phyloP scores from a whole-genome alignment of 2,329 filamentous ascomycete species.

The Ophidiomyces ophidiicola region DNA sequence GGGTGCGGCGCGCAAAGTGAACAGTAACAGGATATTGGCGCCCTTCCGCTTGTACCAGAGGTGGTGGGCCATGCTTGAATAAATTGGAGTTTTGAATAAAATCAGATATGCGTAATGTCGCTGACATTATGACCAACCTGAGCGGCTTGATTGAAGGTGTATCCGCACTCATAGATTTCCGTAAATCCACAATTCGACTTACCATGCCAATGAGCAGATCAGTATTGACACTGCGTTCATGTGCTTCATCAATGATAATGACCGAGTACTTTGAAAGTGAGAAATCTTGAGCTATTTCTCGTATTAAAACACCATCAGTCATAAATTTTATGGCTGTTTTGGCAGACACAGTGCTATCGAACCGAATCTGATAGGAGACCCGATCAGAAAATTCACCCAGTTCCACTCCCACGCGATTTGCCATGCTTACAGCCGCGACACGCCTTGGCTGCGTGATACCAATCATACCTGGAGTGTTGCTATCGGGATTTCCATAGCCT shows the following conservation, averaged over 20 bases:
- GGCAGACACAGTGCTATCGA: constrained; percentile 67
- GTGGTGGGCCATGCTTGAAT: constrained; percentile 61
- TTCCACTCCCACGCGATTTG: constrained; percentile 78
- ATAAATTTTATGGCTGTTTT: constrained; percentile 95
- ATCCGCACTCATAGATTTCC: constrained; percentile 61
- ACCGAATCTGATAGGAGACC: constrained; percentile 90
- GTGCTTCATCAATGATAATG: constrained; percentile 90
- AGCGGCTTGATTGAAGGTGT: constrained; percentile 61
- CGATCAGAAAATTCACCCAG: constrained; percentile 62
- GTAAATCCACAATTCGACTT: constrained; percentile 76
- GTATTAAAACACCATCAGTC: constrained; percentile 90
- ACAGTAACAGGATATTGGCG: constrained; percentile 80
- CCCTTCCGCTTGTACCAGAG: constrained; percentile 79
- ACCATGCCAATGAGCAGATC: constrained; percentile 97
- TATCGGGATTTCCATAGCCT: constrained; percentile 68
- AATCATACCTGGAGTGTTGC: constrained; percentile 80
- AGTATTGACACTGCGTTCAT: constrained; percentile 94
- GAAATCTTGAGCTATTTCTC: constrained; percentile 84
- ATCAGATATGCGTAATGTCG: constrained; percentile 80
- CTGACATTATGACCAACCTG: constrained; percentile 97
- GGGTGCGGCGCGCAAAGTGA: constrained; percentile 75
- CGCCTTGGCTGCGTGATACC: constrained; percentile 88
- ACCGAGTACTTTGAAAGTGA: constrained; percentile 79
- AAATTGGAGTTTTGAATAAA: constrained; percentile 73
- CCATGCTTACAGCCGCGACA: constrained; percentile 94